Percentiles rank a stretch among this genome's conserved stretches.
Evolutionary conservation across 2,329 filamentous ascomycete species (phyloP).

Genomic region (Ophiosphaerella korrae): DNA sequence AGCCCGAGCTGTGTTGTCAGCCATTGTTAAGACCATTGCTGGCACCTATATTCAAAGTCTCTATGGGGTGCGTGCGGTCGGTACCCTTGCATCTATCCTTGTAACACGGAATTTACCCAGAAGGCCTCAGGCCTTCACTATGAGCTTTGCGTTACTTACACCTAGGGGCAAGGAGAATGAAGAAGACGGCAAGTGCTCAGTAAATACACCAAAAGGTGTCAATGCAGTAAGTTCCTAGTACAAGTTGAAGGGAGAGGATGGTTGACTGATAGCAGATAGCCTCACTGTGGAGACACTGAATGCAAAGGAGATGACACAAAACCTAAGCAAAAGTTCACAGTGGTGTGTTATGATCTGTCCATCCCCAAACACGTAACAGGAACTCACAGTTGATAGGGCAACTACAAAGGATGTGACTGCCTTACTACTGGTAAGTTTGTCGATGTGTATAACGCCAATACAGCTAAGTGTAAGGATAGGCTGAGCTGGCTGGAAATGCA

Average conservation of each 20-base stretch:
- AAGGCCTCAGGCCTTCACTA: background rate
- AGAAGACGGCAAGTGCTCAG: background rate
- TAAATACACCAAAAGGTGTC: background rate
- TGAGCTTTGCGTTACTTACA: background rate
- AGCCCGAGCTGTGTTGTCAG: background rate
- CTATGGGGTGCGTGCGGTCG: too few relatives aligned
- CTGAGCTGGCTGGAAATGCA: background rate
- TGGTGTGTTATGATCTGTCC: background rate
- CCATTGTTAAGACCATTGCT: background rate
- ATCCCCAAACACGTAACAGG: background rate
- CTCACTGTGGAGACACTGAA: background rate
- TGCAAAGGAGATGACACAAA: slow-evolving; percentile 1
- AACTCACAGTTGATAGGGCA: background rate
- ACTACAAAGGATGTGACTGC: background rate
- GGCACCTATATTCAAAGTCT: too few relatives aligned
- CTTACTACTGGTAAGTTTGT: background rate
- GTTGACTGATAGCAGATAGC: background rate
- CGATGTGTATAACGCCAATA: background rate
- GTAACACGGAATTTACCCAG: background rate
- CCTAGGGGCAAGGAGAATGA: background rate
- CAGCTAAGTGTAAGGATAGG: background rate
- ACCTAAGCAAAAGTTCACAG: background rate
- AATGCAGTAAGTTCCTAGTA: background rate
- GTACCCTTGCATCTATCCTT: too few relatives aligned
- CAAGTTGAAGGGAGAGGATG: background rate